Evolutionary conservation across 208 protist species (phyloP), one percentile per base, ranked within the genome.

Genomic region (Wallacemonas collosoma): DNA sequence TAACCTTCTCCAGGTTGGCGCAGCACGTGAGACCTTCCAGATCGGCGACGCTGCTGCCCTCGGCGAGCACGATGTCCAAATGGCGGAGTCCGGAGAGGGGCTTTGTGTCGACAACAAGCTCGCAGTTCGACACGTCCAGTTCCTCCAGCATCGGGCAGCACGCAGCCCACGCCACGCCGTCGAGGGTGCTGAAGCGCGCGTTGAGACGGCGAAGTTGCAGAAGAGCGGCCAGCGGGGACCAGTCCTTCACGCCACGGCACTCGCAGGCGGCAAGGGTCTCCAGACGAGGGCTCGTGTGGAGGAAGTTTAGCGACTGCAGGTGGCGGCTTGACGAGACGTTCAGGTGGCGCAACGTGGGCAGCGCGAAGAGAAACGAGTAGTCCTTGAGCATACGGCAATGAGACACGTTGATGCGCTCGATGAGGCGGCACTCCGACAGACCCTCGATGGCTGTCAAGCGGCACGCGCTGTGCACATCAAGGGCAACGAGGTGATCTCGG

Each of bases 1-100:
- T 39, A 44, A 65, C 5, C 17, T 11, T 65, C 38, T 65, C 60
- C 7, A 65, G 60, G 41, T 36, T 38, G 17, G 60, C 7, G 60
- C 60, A 65, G 60, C 60, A 65, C 41, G 60, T 39, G 11, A 65
- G 60, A 51, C 60, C 60, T 14, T 65, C 60, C 41, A 65, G 60
- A n/a, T 65, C 60, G 15, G 15, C 38, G 8, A 65, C 43, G 43
- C 15, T 65, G 60, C 60, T 65, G 1, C 60, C 60, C 60, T 65
- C n/a, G 4, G 60, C 60, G 41, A 45, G 9, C 5, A 65, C 15
- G 12, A 65, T 8, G 3, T 44, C 43, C 60, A 65, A 17, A 3
- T 36, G 5, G 40, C 60, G 36, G 41, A 65, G 60, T 6, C 60
- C 17, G 8, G 60, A 38, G 7, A 65, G 60, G 3, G 60, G 60